Evolutionary conservation across 305 asterid genomes (phyloP).

Genomic region (Caryopteris hybrid): DNA sequence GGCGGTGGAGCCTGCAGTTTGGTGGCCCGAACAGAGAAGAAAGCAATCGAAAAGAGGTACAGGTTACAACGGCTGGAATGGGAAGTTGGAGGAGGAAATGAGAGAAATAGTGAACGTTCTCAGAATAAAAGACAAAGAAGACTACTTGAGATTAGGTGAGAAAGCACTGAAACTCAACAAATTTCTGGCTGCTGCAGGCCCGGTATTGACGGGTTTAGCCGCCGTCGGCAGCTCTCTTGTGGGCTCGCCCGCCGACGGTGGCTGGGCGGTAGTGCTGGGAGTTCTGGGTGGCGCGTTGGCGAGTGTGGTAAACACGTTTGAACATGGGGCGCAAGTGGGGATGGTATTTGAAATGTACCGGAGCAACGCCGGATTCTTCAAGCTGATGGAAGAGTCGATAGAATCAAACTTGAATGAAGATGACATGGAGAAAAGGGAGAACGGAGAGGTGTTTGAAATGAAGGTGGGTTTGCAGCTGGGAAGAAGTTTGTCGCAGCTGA

Average conservation of each 20-base stretch:
- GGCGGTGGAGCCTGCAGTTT: constrained; percentile 43
- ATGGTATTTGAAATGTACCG: constrained; percentile 81
- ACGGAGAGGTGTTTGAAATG: constrained; percentile 56
- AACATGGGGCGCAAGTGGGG: constrained; percentile 76
- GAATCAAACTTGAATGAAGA: constrained; percentile 42
- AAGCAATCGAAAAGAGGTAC: not conserved
- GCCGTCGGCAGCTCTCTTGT: constrained; percentile 38
- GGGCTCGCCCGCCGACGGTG: constrained; percentile 24
- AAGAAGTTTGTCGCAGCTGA: constrained; percentile 55
- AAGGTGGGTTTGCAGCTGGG: constrained; percentile 59
- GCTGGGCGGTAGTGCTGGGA: constrained; percentile 41
- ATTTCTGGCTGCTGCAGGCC: constrained; percentile 30
- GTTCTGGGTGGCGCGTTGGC: constrained; percentile 60
- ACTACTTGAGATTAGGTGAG: constrained; percentile 33
- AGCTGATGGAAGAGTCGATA: constrained; percentile 50
- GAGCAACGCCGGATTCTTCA: constrained; percentile 67
- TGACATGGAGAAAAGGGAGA: constrained; percentile 44
- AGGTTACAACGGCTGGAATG: constrained; percentile 42
- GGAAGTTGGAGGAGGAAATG: constrained; percentile 43
- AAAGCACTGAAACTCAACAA: constrained; percentile 39
- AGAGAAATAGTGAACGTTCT: constrained; percentile 23
- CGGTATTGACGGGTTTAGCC: constrained; percentile 42
- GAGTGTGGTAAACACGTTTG: constrained; percentile 46
- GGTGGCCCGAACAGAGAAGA: constrained; percentile 41
- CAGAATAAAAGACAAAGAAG: constrained; percentile 31